Evolutionary conservation across 2,329 filamentous ascomycete genomes (phyloP), one percentile per base, ranked within the genome.

Genomic region (Reticulascus tulasneorum): DNA sequence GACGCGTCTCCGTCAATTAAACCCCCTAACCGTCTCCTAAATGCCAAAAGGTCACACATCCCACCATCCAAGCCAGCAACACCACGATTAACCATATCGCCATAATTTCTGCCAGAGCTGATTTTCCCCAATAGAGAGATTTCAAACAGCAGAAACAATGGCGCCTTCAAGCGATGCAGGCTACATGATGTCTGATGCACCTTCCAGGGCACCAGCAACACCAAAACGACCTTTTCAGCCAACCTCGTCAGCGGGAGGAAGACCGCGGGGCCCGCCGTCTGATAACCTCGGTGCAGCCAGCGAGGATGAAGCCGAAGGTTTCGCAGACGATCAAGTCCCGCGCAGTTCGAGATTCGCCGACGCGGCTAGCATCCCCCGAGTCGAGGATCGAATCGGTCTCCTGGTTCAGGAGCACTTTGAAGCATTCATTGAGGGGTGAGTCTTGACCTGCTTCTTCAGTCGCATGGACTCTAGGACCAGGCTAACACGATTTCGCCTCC

Each of bases 341-440:
- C 60, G 62, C 29, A 66, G 67, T 40, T 59, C 71, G 40, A 65
- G 75, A 40, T 56, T 67, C 16, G 59, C 64, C 29, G 66, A 76
- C 37, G 53, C 63, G 17, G 54, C 64, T 42, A 71, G 67, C 33
- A 75, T 93, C 21, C 79, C 84, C 6, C 75, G 77, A 39, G 85
- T 91, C 7, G 81, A 88, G 45, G 87, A 94, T 60, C 75, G 75
- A 40, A 83, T 87, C 32, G 86, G 84, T 44, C 72, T 86, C 46
- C 77, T 82, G 35, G 76, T 91, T 18, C 84, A 87, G 54, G 72
- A 82, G 37, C 78, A 83, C 38, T 93, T 94, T 55, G 82, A 90
- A 60, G 73, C 75, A 47, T 94, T 93, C 54, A 76, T 94, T 18
- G 84, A 93, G 54, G 77, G 73, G 84, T 89, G 58, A 54, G 73